Base-by-base conservation (phyloP, 73 alveolate genomes). In the Stentor roeselii region DNA sequence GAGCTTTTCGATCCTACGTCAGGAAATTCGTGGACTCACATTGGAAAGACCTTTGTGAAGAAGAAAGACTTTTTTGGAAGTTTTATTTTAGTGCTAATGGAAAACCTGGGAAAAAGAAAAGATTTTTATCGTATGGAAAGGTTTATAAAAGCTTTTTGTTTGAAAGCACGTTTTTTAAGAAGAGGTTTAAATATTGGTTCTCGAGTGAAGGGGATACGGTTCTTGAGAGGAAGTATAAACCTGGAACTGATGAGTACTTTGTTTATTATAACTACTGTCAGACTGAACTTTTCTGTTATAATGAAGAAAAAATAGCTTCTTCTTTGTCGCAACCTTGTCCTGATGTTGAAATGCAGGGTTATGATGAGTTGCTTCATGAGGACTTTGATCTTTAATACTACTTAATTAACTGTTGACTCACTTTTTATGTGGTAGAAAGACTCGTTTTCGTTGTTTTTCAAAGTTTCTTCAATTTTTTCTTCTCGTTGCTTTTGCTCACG, bases 71-170 rank as follows among this genome's bases (percentile, higher is more conserved):
- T 21, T 67, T 67, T 67, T 67, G n/a, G 37, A 21, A 67, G 34
- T 21, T 21, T 21, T 67, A 67, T 67, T 67, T 67, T 1, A 67
- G 80, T 32, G 41, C 80, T 30, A 67, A 32, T 21, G 80, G 80
- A 21, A 67, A 67, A 2, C 80, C 80, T 27, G 80, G 37, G 41
- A 67, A 67, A 67, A 32, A 32, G 41, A 67, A 34, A 21, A 67
- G 37, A 32, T 67, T 67, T 67, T 34, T 67, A 30, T 67, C 80
- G 1, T 67, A 67, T 67, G 80, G 80, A 40, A 67, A 67, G 80
- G 21, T 27, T 36, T 67, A 67, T 2, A 67, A 67, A 67, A 32
- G 37, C 41, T 67, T 21, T 67, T 40, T 67, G 0, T 67, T 67
- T 67, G n/a, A 21, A 21, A 21, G 37, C 34, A 15, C 15, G 50